phyloP scores from a whole-genome alignment of 225 moss, liverwort and hornwort species.

The Physcomitrium patens region DNA sequence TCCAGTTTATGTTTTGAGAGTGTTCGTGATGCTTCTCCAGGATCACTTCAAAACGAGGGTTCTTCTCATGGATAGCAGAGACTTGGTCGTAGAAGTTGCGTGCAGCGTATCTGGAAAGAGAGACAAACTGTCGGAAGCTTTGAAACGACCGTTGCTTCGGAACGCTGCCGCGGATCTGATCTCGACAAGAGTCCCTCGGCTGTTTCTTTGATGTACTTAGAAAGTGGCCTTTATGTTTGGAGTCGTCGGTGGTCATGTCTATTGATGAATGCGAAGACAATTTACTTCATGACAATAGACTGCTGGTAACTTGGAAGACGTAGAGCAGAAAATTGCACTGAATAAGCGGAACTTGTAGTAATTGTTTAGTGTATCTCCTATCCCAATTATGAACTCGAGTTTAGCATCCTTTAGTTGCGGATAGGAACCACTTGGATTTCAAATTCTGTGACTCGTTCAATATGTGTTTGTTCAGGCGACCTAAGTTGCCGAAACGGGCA shows the following conservation, averaged over 20 bases:
- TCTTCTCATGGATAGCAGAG: conserved; percentile 7
- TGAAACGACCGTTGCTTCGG: background rate
- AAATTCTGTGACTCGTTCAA: conserved; percentile 31
- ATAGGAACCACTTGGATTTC: conserved; percentile 2
- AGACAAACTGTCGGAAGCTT: background rate
- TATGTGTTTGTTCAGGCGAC: conserved; percentile 59
- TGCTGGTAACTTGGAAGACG: background rate
- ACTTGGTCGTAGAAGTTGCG: conserved; percentile 23
- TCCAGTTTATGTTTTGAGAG: too few relatives aligned
- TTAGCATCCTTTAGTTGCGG: conserved; percentile 3
- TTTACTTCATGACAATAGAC: background rate
- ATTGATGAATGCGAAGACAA: conserved; percentile 1
- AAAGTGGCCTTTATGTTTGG: too few relatives aligned
- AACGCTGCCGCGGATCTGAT: background rate
- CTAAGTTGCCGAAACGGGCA: conserved; percentile 35
- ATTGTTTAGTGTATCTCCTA: background rate
- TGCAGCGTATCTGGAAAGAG: background rate
- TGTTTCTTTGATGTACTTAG: too few relatives aligned
- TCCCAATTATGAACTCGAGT: conserved; percentile 22
- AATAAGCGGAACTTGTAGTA: background rate
- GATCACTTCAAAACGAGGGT: too few relatives aligned
- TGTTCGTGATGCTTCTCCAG: too few relatives aligned
- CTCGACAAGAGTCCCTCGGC: too few relatives aligned
- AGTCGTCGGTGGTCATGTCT: background rate
- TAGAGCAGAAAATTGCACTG: background rate